Conservation (phyloP, 2,329 filamentous ascomycete genomes). For the Diaporthe sp. region DNA sequence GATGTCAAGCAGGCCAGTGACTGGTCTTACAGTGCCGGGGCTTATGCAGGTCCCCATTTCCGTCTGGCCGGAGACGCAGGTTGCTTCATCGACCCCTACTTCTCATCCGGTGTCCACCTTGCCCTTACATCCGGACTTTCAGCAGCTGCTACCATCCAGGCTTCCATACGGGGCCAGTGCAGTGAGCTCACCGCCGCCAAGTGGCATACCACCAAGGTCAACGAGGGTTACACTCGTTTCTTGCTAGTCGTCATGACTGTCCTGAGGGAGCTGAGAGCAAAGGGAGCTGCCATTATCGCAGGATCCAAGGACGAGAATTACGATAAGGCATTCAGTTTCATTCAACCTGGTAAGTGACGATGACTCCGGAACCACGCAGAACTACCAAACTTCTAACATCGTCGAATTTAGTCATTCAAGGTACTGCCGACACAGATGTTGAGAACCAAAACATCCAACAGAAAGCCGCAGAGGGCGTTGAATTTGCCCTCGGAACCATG, state of each 20-base stretch:
- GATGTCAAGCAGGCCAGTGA: slow-evolving; percentile 59
- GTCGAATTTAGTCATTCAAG: not conserved
- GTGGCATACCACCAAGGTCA: slow-evolving; percentile 61
- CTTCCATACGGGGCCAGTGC: slow-evolving; percentile 54
- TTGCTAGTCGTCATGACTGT: slow-evolving; percentile 55
- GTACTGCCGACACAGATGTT: slow-evolving; percentile 8
- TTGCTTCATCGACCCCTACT: slow-evolving; percentile 64
- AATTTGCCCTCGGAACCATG: slow-evolving; percentile 27
- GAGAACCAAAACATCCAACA: not conserved
- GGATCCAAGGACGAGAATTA: not conserved
- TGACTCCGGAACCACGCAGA: not conserved
- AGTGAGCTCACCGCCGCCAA: slow-evolving; percentile 53
- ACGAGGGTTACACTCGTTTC: slow-evolving; percentile 63
- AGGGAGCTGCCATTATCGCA: not conserved
- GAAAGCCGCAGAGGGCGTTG: slow-evolving; percentile 8
- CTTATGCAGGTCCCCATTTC: slow-evolving; percentile 55
- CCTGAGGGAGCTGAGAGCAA: not conserved
- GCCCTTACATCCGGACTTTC: slow-evolving; percentile 60
- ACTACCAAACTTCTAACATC: no score
- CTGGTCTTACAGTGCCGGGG: slow-evolving; percentile 60
- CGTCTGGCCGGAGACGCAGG: slow-evolving; percentile 63
- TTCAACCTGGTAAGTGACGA: not conserved
- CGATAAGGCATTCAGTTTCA: slow-evolving; percentile 5
- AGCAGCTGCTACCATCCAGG: slow-evolving; percentile 60
- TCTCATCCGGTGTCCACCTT: slow-evolving; percentile 63